Percentiles rank a stretch among this genome's conserved stretches.
Evolutionary conservation across 2,329 filamentous ascomycete species (phyloP).

Genomic region (Pseudogymnoascus sp.): DNA sequence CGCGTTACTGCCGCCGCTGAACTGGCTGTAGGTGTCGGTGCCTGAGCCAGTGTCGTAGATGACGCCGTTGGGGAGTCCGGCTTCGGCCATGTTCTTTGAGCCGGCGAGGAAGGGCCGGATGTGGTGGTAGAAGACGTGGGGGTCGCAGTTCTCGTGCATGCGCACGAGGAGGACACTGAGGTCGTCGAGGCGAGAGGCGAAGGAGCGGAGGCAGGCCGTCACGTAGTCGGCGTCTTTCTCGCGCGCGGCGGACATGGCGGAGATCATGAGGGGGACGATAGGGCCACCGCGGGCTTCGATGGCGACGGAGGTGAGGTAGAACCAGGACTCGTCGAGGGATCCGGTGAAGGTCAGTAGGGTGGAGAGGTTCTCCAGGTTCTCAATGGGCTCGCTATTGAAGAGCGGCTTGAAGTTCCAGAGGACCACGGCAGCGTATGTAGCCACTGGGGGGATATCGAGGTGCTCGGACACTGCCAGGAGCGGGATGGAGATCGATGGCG

Average conservation of each 20-base stretch:
- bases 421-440: constrained; percentile 85
- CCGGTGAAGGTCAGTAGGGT: constrained; percentile 89
- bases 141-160: constrained; percentile 95
- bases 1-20: constrained; percentile 89
- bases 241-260: constrained; percentile 75
- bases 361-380: constrained; percentile 79
- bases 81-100: constrained; percentile 95
- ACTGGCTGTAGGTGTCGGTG: constrained; percentile 65
- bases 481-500: constrained; percentile 75
- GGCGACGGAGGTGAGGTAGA: constrained; percentile 90
- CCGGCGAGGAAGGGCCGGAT: constrained; percentile 95
- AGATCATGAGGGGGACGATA: constrained; percentile 80
- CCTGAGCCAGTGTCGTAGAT: constrained; percentile 77
- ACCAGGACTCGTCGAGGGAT: constrained; percentile 95
- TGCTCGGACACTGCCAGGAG: constrained; percentile 68
- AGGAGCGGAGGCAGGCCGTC: constrained; percentile 66
- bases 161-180: constrained; percentile 70
- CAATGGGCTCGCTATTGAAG: constrained; percentile 73
- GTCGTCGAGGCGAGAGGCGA: constrained; percentile 84
- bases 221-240: constrained; percentile 63
- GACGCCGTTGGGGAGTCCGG: constrained; percentile 79
- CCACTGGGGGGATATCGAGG: constrained; percentile 83
- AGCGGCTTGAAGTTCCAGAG: constrained; percentile 97
- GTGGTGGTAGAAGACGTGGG: constrained; percentile 88
- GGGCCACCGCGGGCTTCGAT: constrained; percentile 89